Percentiles rank a stretch among this genome's conserved stretches.
Evolutionary conservation across 352 stramenopile genomes (phyloP).

Genomic region (Phytophthora capsici): DNA sequence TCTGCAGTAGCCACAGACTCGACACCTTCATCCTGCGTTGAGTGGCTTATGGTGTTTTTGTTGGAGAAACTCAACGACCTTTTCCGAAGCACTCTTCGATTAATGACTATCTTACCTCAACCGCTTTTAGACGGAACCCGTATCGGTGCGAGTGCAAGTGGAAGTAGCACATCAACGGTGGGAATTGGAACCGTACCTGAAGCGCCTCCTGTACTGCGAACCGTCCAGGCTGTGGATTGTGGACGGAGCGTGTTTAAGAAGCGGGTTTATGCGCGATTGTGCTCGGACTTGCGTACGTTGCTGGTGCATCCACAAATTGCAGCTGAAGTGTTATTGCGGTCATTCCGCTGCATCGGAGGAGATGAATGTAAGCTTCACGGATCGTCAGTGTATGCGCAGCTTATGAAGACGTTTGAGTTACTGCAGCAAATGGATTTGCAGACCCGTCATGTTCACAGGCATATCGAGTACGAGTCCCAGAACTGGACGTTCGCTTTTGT

Average conservation of each 20-base stretch:
- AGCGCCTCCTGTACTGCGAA: slow-evolving; percentile 38
- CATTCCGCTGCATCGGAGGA: slow-evolving; percentile 48
- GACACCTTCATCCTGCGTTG: slow-evolving; percentile 54
- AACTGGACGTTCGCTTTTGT: slow-evolving; percentile 88
- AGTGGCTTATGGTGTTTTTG: slow-evolving; percentile 71
- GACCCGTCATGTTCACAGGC: slow-evolving; percentile 61
- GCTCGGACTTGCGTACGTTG: slow-evolving; percentile 79
- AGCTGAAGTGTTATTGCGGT: slow-evolving; percentile 62
- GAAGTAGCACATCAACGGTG: slow-evolving; percentile 33
- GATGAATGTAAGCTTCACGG: slow-evolving; percentile 35
- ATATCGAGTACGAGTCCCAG: slow-evolving; percentile 87
- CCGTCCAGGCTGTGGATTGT: slow-evolving; percentile 68
- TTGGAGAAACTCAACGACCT: slow-evolving; percentile 70
- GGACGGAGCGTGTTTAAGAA: slow-evolving; percentile 79
- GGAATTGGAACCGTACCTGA: slow-evolving; percentile 25
- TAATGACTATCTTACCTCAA: slow-evolving; percentile 55
- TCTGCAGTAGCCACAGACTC: slow-evolving; percentile 15
- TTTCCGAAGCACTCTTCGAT: slow-evolving; percentile 65
- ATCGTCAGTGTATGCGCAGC: slow-evolving; percentile 57
- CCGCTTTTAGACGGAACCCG: slow-evolving; percentile 23
- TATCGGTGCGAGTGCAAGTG: slow-evolving; percentile 4
- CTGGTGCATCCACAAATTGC: slow-evolving; percentile 74
- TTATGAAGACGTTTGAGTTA: slow-evolving; percentile 66
- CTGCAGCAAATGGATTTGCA: slow-evolving; percentile 88
- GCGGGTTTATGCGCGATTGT: slow-evolving; percentile 79